Base-by-base conservation (phyloP, 345 rosid genomes). In the Rubroshorea leprosula region DNA sequence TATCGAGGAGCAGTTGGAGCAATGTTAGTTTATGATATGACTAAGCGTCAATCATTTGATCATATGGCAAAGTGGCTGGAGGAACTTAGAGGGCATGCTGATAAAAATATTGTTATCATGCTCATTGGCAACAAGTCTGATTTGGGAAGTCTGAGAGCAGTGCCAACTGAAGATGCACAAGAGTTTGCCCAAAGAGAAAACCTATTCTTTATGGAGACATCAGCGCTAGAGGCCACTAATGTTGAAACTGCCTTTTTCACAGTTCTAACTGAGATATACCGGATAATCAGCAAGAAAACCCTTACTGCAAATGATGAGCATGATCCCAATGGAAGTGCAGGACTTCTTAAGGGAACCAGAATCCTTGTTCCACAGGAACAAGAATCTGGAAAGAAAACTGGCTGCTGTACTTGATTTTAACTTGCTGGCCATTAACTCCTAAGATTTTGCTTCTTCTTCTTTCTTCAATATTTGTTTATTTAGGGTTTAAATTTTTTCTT, bases 141-240 rank as follows among this genome's bases (percentile, higher is more conserved):
- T 66, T 52, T 84, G 70, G 75, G 73, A 27, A 84, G 76, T 48
- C 73, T 80, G 25, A 68, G 85, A 46, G 91, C 91, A 7, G 87
- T 84, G 27, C 91, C 87, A 1, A 60, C 61, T 0, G 87, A 84
- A 57, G 87, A 84, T 12, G 87, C 83, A 0, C 75, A 81, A 25
- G 91, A 84, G 69, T 84, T 84, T 49, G 91, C 87, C 9, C 87
- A 84, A 48, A 79, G 87, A 69, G 91, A 84, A 65, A 84, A 78
- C 65, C 71, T 84, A 1, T 84, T 79, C 76, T 79, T 81, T 53
- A 81, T 76, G 90, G 90, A 84, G 74, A 84, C 90, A 41, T 84
- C 87, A 10, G 83, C 91, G 11, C 78, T 81, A 0, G 82, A 84
- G 69, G 73, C 87, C 26, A 84, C 90, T 22, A 84, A 84, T 6